Evolutionary conservation across 2,329 filamentous ascomycete genomes (phyloP), one percentile per base, ranked within the genome.

Genomic region (Stachybotrys chartarum): DNA sequence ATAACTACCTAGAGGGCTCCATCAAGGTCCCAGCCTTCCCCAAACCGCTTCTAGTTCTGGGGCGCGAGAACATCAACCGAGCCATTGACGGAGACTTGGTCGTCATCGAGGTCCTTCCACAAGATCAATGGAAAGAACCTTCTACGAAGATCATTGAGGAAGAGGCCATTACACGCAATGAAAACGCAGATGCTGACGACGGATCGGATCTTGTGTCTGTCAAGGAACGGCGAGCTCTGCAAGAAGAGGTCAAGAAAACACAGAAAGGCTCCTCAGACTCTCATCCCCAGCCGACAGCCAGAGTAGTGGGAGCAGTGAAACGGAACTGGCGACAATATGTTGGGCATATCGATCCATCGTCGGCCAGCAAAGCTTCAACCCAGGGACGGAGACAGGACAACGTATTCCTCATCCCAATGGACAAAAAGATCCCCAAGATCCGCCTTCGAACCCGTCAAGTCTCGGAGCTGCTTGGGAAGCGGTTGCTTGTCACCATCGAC

Each of bases 281-380:
- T 49, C 84, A 85, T 52, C 84, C 90, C 3, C 91, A 97, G 64
- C 94, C 94, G 7, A 97, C 94, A 7, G 94, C 93, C 30, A 90
- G 83, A 68, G 89, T 99, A 12, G 91, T 97, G 7, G 94, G 94
- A 51, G 81, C 97, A 30, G 84, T 96, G 68, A 97, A 96, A 74
- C 85, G 94, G 53, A 97, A 97, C 70, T 99, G 94, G 94, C 83
- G 94, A 58, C 95, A 97, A 71, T 97, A 97, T 64, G 94, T 99
- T 58, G 94, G 94, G 2, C 92, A 97, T 67, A 87, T 99, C 55
- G 94, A 99, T 68, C 86, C 87, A 52, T 90, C 88, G 11, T 95
- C 92, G 2, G 87, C 91, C 51, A 87, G 86, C 64, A 83, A 86
- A 54, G 82, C 85, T 3, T 82, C 83, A 2, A 87, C 85, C 57